Conservation (phyloP, 2,329 filamentous ascomycete species). For the Clonostachys byssicola region DNA sequence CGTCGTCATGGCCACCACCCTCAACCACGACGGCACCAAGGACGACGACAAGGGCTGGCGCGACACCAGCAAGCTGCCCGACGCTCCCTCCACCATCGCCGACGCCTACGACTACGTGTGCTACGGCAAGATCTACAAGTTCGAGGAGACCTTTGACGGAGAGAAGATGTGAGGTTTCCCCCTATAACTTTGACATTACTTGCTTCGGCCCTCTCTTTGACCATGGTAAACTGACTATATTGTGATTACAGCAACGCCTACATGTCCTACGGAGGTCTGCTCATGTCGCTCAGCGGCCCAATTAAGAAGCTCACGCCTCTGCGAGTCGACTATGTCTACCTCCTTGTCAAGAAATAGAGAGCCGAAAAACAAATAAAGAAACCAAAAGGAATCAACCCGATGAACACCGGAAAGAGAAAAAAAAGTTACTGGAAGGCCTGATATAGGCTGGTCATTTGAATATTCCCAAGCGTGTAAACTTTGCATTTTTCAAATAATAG, state of each 20-base stretch:
- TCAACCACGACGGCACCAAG: constrained; percentile 81
- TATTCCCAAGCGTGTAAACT: no score
- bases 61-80: constrained; percentile 55
- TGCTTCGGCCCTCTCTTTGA: not conserved
- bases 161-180: constrained; percentile 66
- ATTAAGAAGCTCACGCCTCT: constrained; percentile 93
- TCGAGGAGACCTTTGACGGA: constrained; percentile 73
- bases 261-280: constrained; percentile 85
- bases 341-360: constrained; percentile 82
- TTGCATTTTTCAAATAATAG: no score
- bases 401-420: not conserved
- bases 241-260: constrained; percentile 71
- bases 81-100: constrained; percentile 58
- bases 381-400: not conserved
- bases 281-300: constrained; percentile 88
- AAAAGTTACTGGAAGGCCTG: not conserved
- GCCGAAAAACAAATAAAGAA: not conserved
- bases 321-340: constrained; percentile 89
- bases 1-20: constrained; percentile 77
- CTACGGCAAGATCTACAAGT: constrained; percentile 84
- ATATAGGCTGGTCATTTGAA: no score
- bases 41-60: constrained; percentile 79
- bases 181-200: not conserved
- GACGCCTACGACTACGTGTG: constrained; percentile 87
- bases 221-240: not conserved